Percentiles rank a stretch among this genome's conserved stretches.
Conservation (phyloP, 257 asterid species). For the Linaria vulgaris region DNA sequence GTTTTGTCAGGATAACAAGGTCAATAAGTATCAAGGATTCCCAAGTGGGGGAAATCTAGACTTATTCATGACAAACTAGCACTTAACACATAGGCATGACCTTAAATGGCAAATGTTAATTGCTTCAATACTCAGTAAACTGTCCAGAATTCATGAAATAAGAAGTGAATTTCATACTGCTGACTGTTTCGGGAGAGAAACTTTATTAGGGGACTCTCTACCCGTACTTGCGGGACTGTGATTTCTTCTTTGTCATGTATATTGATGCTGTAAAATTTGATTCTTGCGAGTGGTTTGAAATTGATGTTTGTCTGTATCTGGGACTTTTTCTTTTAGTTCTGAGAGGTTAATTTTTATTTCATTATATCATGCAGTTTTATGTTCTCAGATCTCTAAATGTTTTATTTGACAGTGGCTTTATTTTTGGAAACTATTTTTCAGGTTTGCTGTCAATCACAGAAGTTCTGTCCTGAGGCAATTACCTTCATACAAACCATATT, state of each 20-base stretch:
- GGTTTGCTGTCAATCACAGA: constrained; percentile 65
- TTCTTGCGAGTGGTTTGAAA: not conserved
- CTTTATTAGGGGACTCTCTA: not conserved
- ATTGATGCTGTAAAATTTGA: not conserved
- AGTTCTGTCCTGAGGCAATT: constrained; percentile 84
- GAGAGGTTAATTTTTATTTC: no score
- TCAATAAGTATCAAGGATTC: not conserved
- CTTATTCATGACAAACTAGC: not conserved
- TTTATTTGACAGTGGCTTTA: constrained; percentile 6
- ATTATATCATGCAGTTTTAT: not conserved
- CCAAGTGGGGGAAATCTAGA: not conserved
- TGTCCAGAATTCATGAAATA: no score
- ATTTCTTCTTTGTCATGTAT: no score
- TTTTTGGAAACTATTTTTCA: constrained; percentile 31
- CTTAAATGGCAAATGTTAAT: not conserved
- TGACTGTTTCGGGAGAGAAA: no score
- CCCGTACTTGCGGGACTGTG: not conserved
- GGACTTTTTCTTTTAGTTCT: no score
- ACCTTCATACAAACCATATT: constrained; percentile 64
- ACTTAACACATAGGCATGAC: no score
- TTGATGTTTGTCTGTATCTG: not conserved
- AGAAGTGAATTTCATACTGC: no score
- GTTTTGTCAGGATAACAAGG: not conserved
- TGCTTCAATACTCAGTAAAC: no score
- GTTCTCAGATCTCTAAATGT: not conserved